phyloP scores from a whole-genome alignment of 495 filamentous ascomycete genomes.

The Aspergillus sparsus region DNA sequence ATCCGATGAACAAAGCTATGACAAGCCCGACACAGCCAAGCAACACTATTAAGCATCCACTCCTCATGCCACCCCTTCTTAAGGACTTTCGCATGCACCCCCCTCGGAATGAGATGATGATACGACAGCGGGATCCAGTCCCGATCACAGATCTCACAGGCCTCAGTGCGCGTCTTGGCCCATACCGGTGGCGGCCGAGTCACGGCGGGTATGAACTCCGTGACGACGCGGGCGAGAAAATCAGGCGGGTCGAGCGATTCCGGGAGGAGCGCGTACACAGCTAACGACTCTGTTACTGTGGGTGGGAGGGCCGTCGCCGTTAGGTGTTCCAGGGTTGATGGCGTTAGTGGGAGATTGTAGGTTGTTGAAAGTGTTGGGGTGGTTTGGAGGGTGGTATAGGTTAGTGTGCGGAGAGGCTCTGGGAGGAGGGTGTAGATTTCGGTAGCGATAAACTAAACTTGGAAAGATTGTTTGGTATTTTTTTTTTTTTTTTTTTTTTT shows the following conservation, averaged over 20 bases:
- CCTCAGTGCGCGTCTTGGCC: conserved; percentile 53
- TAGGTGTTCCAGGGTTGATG: conserved; percentile 42
- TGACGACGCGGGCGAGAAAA: conserved; percentile 63
- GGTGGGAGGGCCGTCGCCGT: conserved; percentile 47
- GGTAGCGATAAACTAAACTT: conserved; percentile 64
- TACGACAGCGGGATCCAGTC: conserved; percentile 77
- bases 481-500: neutral
- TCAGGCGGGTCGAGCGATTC: conserved; percentile 35
- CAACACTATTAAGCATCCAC: conserved; percentile 75
- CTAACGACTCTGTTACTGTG: conserved; percentile 59
- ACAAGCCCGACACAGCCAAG: conserved; percentile 87
- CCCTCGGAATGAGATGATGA: conserved; percentile 80
- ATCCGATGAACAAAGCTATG: conserved; percentile 83
- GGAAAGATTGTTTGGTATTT: neutral
- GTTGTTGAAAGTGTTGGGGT: conserved; percentile 48
- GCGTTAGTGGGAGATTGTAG: conserved; percentile 51
- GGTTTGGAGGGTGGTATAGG: conserved; percentile 56
- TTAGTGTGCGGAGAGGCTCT: conserved; percentile 56
- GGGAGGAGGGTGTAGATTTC: conserved; percentile 70
- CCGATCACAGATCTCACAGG: conserved; percentile 81
- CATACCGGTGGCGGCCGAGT: conserved; percentile 63
- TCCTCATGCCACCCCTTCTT: conserved; percentile 81
- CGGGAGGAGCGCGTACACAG: conserved; percentile 60
- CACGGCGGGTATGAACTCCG: conserved; percentile 56
- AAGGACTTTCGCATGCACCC: conserved; percentile 74